These are phyloP conservation scores for Mycosphaerella arachidis DNA, from an alignment of 2,329 filamentous ascomycete species.

Conservation along the genomic window DNA sequence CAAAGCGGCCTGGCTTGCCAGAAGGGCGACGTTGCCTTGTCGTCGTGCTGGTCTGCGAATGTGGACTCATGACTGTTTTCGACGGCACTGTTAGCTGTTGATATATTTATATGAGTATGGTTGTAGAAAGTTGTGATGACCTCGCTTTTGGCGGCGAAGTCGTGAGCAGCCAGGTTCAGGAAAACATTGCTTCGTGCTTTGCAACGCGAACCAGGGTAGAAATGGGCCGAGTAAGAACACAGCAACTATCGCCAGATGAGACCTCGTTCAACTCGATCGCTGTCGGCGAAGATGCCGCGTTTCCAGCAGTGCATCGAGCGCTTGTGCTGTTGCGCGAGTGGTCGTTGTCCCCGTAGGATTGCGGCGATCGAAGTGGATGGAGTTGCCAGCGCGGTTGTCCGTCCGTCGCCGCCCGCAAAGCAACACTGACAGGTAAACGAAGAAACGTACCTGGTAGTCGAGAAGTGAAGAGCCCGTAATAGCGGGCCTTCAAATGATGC, in stretches of 20 bases:
- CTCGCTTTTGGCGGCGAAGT: neutral
- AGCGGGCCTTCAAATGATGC: neutral
- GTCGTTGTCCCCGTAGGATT: neutral
- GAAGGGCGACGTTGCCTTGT: slow-evolving; percentile 19
- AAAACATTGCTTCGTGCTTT: slow-evolving; percentile 4
- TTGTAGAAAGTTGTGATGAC: neutral
- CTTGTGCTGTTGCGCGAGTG: neutral
- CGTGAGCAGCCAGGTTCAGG: neutral
- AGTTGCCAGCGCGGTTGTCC: neutral
- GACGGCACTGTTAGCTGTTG: neutral
- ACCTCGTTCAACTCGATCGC: neutral
- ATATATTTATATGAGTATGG: neutral
- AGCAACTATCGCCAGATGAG: neutral
- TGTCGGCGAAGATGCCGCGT: neutral
- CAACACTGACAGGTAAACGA: neutral
- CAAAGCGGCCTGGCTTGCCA: slow-evolving; percentile 34
- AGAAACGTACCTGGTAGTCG: neutral
- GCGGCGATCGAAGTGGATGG: neutral
- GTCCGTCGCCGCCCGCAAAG: neutral
- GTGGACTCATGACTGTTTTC: slow-evolving; percentile 8
- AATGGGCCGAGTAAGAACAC: neutral
- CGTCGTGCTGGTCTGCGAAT: slow-evolving; percentile 2
- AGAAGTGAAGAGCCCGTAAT: neutral
- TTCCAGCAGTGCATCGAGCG: neutral
- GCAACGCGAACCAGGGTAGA: neutral